These are phyloP conservation scores for Mortierella sp. DNA, from an alignment of 371 early-diverging fungal species.

Conservation along the genomic window DNA sequence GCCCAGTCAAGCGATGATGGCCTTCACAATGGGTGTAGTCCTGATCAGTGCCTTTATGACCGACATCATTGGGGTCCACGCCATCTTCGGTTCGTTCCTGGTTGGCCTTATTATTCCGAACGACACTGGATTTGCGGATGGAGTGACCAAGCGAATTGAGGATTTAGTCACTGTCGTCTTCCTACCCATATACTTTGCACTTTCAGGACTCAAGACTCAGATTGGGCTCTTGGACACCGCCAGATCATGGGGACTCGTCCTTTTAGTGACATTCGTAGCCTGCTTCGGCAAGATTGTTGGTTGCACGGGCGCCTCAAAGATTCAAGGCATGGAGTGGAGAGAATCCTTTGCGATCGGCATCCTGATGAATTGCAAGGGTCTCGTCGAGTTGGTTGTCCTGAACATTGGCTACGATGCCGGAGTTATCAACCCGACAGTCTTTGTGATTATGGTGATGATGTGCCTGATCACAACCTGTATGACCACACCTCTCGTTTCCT, in stretches of 20 bases:
- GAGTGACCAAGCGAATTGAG: slow-evolving; percentile 91
- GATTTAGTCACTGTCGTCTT: slow-evolving; percentile 90
- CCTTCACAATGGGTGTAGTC: slow-evolving; percentile 71
- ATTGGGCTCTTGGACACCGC: slow-evolving; percentile 79
- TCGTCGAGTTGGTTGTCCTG: slow-evolving; percentile 94
- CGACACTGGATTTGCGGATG: slow-evolving; percentile 86
- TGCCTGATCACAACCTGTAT: slow-evolving; percentile 79
- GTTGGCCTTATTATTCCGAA: slow-evolving; percentile 90
- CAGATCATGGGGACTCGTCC: slow-evolving; percentile 79
- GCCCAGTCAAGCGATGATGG: slow-evolving; percentile 72
- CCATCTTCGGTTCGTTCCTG: slow-evolving; percentile 94
- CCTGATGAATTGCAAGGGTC: slow-evolving; percentile 95
- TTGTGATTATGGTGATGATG: slow-evolving; percentile 93
- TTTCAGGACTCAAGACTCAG: slow-evolving; percentile 91
- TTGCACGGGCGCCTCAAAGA: slow-evolving; percentile 78
- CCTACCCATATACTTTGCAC: slow-evolving; percentile 91
- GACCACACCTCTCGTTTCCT: slow-evolving; percentile 75
- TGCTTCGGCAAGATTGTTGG: slow-evolving; percentile 91
- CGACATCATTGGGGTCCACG: slow-evolving; percentile 87
- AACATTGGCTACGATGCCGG: slow-evolving; percentile 90
- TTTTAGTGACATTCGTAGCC: slow-evolving; percentile 80
- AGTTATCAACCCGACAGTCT: slow-evolving; percentile 80
- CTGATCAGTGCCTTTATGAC: slow-evolving; percentile 83
- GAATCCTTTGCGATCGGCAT: slow-evolving; percentile 90
- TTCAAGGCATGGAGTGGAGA: slow-evolving; percentile 76